phyloP scores from a whole-genome alignment of 2,329 filamentous ascomycete species.

The Penicillium olsonii region DNA sequence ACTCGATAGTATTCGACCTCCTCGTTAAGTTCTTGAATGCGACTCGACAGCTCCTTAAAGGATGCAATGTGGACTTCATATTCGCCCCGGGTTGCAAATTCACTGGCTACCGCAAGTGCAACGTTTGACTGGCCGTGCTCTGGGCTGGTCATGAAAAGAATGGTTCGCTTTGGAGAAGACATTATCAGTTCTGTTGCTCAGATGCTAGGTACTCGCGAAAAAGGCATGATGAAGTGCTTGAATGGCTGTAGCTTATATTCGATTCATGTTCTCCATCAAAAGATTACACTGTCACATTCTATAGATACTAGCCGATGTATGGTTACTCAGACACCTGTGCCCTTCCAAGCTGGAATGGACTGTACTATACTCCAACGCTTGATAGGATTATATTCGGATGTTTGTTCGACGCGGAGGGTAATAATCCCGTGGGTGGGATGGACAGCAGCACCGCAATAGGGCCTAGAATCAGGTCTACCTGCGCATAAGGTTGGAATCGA shows the following conservation, averaged over 20 bases:
- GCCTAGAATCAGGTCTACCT: background rate
- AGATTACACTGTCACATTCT: constrained; percentile 1
- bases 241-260: background rate
- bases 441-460: background rate
- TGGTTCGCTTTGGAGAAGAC: constrained; percentile 16
- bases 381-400: too few species aligned
- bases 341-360: too few species aligned
- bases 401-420: background rate
- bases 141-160: constrained; percentile 49
- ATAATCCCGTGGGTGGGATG: background rate
- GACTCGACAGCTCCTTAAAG: constrained; percentile 38
- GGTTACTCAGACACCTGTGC: constrained; percentile 9
- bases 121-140: constrained; percentile 53
- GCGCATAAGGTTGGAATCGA: background rate
- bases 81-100: constrained; percentile 39
- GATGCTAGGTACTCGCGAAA: too few species aligned
- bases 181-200: constrained; percentile 2
- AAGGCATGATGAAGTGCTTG: background rate
- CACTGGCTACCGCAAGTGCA: constrained; percentile 46
- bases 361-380: background rate
- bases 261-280: background rate
- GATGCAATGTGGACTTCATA: constrained; percentile 51
- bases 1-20: constrained; percentile 9
- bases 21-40: constrained; percentile 31
- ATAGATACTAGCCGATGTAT: constrained; percentile 9